These are phyloP conservation scores for Citrus medica DNA, from an alignment of 345 rosid species.

Conservation along the genomic window DNA sequence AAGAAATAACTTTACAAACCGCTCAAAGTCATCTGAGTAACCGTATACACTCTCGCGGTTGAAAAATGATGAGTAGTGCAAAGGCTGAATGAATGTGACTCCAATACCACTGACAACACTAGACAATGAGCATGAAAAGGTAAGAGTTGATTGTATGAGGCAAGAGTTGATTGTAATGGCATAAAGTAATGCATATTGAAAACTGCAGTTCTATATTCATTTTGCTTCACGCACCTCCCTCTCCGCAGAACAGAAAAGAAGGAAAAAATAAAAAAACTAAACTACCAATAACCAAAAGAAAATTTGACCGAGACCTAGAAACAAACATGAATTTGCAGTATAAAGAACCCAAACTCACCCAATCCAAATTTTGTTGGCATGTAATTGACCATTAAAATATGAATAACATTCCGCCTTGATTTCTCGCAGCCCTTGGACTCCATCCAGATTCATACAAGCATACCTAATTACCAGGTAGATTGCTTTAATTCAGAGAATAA, in stretches of 20 bases:
- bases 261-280: not conserved
- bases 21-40: slow-evolving; percentile 77
- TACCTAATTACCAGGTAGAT: slow-evolving; percentile 42
- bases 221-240: not conserved
- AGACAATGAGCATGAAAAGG: slow-evolving; percentile 21
- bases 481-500: slow-evolving; percentile 15
- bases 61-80: slow-evolving; percentile 60
- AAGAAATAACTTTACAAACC: slow-evolving; percentile 44
- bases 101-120: slow-evolving; percentile 71
- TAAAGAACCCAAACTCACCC: slow-evolving; percentile 48
- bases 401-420: slow-evolving; percentile 61
- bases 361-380: slow-evolving; percentile 79
- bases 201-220: not conserved
- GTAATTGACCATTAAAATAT: slow-evolving; percentile 73
- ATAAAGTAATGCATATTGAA: not conserved
- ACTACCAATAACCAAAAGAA: slow-evolving; percentile 5
- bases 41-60: slow-evolving; percentile 64
- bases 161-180: slow-evolving; percentile 1
- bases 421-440: slow-evolving; percentile 62
- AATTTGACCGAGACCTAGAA: not conserved
- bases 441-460: slow-evolving; percentile 48
- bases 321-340: slow-evolving; percentile 1
- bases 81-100: slow-evolving; percentile 76
- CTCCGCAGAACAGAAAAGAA: not conserved
- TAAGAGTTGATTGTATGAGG: slow-evolving; percentile 1